Evolutionary conservation across 768 basidiomycete genomes (phyloP), one percentile per base, ranked within the genome.

Genomic region (Hericium erinaceus): DNA sequence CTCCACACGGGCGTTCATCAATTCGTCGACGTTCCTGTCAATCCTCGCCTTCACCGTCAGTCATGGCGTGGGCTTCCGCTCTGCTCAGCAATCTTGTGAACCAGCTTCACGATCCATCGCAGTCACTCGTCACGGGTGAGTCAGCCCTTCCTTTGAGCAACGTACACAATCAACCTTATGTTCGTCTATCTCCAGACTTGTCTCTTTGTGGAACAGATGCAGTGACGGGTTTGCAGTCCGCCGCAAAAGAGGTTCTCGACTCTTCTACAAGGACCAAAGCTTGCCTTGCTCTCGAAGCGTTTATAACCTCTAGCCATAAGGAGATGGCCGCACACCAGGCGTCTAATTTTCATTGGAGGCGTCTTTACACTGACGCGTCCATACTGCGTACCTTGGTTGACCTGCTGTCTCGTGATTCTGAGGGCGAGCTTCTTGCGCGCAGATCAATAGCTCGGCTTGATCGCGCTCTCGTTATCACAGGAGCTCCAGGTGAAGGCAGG

Each of bases 391-490:
- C 75, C 4, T 70, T 87, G 63, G 66, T 72, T 37, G 70, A 75
- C 62, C 48, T 65, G 38, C 54, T 64, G 33, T 61, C 65, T 3
- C 55, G 57, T 16, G 33, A 51, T 1, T 58, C 59, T 3, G 24
- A 11, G 9, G 58, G 61, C 52, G 64, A 65, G n/a, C 49, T 62
- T 9, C 61, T 64, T 2, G 73, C 71, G 11, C 60, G 74, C 59
- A 74, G 74, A 48, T 74, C 79, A 22, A 78, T 98, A 40, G 72
- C 74, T 5, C 71, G 76, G 13, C 72, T 98, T 24, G 97, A 99
- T 66, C 77, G 76, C 61, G 85, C 87, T 1, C 84, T 98, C 61
- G 84, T 98, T 60, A 77, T 95, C 52, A 85, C 92, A 13, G 94
- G 94, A 2, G 82, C 85, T 2, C 76, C 83, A 22, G 90, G 87